Percentiles rank a stretch among this genome's conserved stretches.
These are phyloP conservation scores for Thamnidium elegans DNA, from an alignment of 192 early-diverging fungal genomes.

Conservation along the genomic window DNA sequence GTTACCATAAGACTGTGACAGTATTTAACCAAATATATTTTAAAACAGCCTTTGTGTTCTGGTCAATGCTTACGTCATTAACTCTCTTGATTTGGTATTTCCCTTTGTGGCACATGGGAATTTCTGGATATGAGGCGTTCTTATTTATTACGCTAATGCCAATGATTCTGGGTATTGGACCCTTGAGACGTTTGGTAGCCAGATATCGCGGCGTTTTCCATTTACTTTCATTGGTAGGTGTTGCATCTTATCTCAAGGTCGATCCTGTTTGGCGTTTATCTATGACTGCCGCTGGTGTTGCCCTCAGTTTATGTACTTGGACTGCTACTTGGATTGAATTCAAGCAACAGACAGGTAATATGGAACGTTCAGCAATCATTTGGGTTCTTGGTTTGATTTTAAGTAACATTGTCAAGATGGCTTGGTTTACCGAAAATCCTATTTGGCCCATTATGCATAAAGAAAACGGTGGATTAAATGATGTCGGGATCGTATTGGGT, in stretches of 20 bases:
- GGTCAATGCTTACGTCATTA: conserved; percentile 78
- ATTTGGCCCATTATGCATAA: conserved; percentile 82
- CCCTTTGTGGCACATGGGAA: conserved; percentile 82
- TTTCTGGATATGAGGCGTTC: conserved; percentile 76
- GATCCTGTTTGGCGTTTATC: conserved; percentile 60
- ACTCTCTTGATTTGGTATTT: conserved; percentile 67
- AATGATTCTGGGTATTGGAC: conserved; percentile 54
- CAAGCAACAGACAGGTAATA: conserved; percentile 46
- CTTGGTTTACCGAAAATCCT: conserved; percentile 78
- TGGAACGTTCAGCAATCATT: conserved; percentile 61
- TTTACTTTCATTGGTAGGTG: conserved; percentile 56
- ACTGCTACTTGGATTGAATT: conserved; percentile 56
- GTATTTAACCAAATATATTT: neutral
- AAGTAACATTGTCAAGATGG: conserved; percentile 67
- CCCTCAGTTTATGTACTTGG: conserved; percentile 56
- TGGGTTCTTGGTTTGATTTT: conserved; percentile 68
- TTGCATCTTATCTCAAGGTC: conserved; percentile 56
- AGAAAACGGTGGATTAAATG: conserved; percentile 69
- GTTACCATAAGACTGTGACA: neutral
- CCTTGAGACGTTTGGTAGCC: conserved; percentile 50
- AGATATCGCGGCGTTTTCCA: conserved; percentile 55
- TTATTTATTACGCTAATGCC: conserved; percentile 62
- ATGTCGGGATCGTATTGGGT: conserved; percentile 59
- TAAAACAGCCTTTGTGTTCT: conserved; percentile 67
- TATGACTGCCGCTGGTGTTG: conserved; percentile 55